These are phyloP conservation scores for Olyra latifolia DNA, from an alignment of 176 grass and related monocot species.

Conservation along the genomic window DNA sequence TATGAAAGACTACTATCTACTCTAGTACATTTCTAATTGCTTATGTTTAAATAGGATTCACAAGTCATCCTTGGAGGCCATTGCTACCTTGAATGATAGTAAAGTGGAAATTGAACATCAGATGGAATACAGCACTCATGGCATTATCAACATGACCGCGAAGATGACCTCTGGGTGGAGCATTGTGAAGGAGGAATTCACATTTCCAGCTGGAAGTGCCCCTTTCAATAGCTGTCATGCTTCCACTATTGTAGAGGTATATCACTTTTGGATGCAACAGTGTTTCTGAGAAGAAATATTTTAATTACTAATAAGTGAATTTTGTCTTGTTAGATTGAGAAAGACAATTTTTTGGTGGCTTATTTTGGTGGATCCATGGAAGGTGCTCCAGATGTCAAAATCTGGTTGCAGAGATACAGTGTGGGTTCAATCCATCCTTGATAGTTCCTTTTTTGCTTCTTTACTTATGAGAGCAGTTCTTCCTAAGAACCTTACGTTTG, in stretches of 20 bases:
- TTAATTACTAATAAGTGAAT: not conserved
- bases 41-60: constrained; percentile 8
- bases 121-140: constrained; percentile 20
- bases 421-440: constrained; percentile 49
- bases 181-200: constrained; percentile 58
- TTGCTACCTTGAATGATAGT: constrained; percentile 2
- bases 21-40: constrained; percentile 5
- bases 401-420: constrained; percentile 88
- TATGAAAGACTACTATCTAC: not conserved
- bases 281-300: not conserved
- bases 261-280: not conserved
- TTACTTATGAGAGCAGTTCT: not conserved
- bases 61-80: not conserved
- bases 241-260: constrained; percentile 76
- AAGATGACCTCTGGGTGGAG: constrained; percentile 48
- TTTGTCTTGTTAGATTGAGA: constrained; percentile 55
- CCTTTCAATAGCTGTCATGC: constrained; percentile 77
- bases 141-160: constrained; percentile 26
- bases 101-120: constrained; percentile 12
- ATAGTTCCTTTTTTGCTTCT: constrained; percentile 5
- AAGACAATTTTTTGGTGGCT: constrained; percentile 64
- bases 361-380: constrained; percentile 90
- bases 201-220: constrained; percentile 33
- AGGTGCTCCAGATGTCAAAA: constrained; percentile 88
- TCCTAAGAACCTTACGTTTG: constrained; percentile 27